A percentile compares a stretch with the other conserved stretches of the same genome.
phyloP scores from a whole-genome alignment of 2,329 filamentous ascomycete species.

The Juglanconis juglandina region DNA sequence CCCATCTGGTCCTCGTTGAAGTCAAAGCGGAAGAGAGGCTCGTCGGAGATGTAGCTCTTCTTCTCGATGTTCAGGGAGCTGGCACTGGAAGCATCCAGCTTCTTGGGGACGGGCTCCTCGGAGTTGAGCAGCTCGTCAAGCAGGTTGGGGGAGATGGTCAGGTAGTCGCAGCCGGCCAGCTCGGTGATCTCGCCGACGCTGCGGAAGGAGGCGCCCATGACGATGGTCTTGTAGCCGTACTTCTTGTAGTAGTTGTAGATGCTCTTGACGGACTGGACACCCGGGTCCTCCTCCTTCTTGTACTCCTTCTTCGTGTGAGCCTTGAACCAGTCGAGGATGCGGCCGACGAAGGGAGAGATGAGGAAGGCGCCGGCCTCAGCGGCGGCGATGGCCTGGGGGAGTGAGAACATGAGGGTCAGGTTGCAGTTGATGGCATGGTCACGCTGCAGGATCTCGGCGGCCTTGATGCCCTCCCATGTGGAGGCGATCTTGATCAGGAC shows the following conservation, averaged over 20 bases:
- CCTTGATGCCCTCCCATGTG: slow-evolving; percentile 99
- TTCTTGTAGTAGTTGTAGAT: slow-evolving; percentile 99
- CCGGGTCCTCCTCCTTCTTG: slow-evolving; percentile 84
- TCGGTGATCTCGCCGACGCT: slow-evolving; percentile 96
- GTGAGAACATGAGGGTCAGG: slow-evolving; percentile 98
- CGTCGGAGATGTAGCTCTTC: slow-evolving; percentile 86
- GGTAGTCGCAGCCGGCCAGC: slow-evolving; percentile 96
- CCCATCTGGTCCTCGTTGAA: slow-evolving; percentile 99
- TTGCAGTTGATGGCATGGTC: slow-evolving; percentile 98
- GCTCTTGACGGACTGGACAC: slow-evolving; percentile 85
- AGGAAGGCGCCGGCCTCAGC: slow-evolving; percentile 95
- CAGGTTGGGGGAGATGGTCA: slow-evolving; percentile 94
- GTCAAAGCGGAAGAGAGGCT: slow-evolving; percentile 91
- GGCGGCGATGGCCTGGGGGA: slow-evolving; percentile 88
- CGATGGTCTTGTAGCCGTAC: slow-evolving; percentile 97
- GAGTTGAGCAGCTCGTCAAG: slow-evolving; percentile 94
- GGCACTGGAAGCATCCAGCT: slow-evolving; percentile 74
- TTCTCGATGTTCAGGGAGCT: slow-evolving; percentile 71
- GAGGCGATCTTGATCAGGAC: slow-evolving; percentile 98
- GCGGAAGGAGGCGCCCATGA: slow-evolving; percentile 99
- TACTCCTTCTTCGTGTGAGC: slow-evolving; percentile 91
- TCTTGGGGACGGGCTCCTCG: slow-evolving; percentile 77
- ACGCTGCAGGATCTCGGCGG: slow-evolving; percentile 91
- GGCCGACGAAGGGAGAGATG: slow-evolving; percentile 98
- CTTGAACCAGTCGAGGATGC: slow-evolving; percentile 99